Percentiles rank a stretch among this genome's conserved stretches.
These are phyloP conservation scores for Leishmania aethiopica DNA, from an alignment of 208 protist genomes.

Conservation along the genomic window DNA sequence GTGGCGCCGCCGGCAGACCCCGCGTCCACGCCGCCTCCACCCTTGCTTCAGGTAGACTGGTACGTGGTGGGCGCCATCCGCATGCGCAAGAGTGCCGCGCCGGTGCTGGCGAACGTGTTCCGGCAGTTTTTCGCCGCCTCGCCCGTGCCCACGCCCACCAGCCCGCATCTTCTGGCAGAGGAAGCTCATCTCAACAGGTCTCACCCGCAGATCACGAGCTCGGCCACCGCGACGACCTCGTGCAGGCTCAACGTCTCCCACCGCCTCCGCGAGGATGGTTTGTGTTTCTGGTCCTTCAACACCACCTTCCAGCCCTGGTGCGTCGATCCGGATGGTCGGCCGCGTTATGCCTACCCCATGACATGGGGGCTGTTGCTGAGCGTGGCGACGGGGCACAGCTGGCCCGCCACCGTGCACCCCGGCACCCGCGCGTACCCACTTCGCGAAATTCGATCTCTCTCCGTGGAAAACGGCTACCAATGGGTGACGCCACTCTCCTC, in stretches of 20 bases:
- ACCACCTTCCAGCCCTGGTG: slow-evolving; percentile 53
- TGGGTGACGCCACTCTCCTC: slow-evolving; percentile 43
- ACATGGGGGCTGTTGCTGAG: slow-evolving; percentile 51
- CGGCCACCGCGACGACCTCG: neutral
- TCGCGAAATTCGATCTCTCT: slow-evolving; percentile 28
- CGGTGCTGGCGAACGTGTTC: slow-evolving; percentile 40
- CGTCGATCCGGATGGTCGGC: slow-evolving; percentile 14
- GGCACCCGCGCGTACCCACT: slow-evolving; percentile 44
- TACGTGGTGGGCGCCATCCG: slow-evolving; percentile 64
- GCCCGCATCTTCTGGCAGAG: neutral
- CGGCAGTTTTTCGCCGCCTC: slow-evolving; percentile 38
- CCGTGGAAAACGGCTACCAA: slow-evolving; percentile 13
- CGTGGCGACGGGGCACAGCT: slow-evolving; percentile 36
- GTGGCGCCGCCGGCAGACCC: neutral
- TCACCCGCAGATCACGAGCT: slow-evolving; percentile 16
- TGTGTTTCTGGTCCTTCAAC: slow-evolving; percentile 74
- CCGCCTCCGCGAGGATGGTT: slow-evolving; percentile 66
- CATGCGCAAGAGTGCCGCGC: slow-evolving; percentile 34
- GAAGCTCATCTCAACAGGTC: neutral
- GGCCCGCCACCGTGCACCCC: slow-evolving; percentile 48
- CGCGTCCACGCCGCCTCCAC: neutral
- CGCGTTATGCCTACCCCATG: slow-evolving; percentile 46
- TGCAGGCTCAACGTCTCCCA: slow-evolving; percentile 31
- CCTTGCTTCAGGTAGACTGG: slow-evolving; percentile 61
- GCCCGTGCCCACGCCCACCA: neutral